These are phyloP conservation scores for Diaporthe humulicola DNA, from an alignment of 2,329 filamentous ascomycete genomes.

Conservation along the genomic window DNA sequence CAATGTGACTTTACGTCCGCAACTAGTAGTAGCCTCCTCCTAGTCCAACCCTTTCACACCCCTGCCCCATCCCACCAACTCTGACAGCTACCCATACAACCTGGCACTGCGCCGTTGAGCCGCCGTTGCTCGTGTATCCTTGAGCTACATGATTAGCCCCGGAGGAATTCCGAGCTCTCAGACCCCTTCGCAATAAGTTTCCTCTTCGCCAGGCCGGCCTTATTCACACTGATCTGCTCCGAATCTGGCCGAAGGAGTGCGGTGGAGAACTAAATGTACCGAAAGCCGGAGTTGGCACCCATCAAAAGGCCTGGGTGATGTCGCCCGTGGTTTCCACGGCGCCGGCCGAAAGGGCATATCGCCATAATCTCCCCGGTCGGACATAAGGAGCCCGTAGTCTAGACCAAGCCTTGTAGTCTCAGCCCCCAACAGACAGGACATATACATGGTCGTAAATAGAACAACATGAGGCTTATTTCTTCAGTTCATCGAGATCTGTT, in stretches of 20 bases:
- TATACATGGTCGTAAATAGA: background rate
- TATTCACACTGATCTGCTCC: background rate
- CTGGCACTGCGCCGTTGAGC: constrained; percentile 24
- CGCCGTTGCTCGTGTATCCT: constrained; percentile 31
- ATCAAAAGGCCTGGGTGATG: background rate
- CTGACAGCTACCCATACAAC: constrained; percentile 5
- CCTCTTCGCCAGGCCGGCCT: constrained; percentile 7
- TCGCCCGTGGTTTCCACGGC: constrained; percentile 11
- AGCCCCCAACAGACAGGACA: background rate
- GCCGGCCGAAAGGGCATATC: constrained; percentile 2
- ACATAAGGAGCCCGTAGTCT: background rate
- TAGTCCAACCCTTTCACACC: background rate
- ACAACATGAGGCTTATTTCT: constrained; percentile 1
- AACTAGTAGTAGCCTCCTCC: constrained; percentile 28
- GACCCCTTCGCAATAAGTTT: background rate
- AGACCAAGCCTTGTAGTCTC: constrained; percentile 5
- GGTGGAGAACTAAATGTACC: background rate
- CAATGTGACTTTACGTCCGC: constrained; percentile 36
- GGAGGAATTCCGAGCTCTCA: constrained; percentile 14
- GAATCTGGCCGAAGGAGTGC: background rate
- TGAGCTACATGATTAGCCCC: constrained; percentile 24
- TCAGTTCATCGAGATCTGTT: constrained; percentile 5
- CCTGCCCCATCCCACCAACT: constrained; percentile 13
- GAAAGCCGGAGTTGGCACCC: background rate
- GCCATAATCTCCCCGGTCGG: background rate